Conservation (phyloP, 495 filamentous ascomycete species). For the Polyplosphaeria fusca region DNA sequence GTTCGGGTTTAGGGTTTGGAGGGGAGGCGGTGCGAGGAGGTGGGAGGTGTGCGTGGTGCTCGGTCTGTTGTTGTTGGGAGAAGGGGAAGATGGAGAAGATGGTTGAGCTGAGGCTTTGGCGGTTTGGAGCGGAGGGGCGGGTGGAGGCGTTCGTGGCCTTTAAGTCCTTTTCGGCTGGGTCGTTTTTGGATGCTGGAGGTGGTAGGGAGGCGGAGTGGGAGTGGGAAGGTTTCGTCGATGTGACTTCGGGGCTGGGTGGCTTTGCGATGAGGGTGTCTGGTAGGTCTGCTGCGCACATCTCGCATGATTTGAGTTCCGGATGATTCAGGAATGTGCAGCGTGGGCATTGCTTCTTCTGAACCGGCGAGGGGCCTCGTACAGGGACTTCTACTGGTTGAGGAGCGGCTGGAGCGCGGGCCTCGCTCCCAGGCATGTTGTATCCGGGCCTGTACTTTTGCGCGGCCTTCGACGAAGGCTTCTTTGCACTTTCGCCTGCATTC, state of each 20-base stretch:
- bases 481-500: conserved; percentile 6
- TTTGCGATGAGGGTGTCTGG: conserved; percentile 13
- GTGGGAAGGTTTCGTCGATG: conserved; percentile 1
- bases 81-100: conserved; percentile 31
- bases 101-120: conserved; percentile 25
- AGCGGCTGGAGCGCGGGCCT: neutral
- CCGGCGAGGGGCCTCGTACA: neutral
- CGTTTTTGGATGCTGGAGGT: conserved; percentile 4
- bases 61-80: conserved; percentile 26
- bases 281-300: conserved; percentile 22
- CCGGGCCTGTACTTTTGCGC: conserved; percentile 26
- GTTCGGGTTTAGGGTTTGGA: neutral
- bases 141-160: neutral
- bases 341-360: conserved; percentile 20
- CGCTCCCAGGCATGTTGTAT: conserved; percentile 14
- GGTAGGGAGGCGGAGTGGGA: conserved; percentile 17
- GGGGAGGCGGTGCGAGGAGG: neutral
- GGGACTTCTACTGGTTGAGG: neutral
- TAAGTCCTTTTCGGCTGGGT: neutral
- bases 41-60: conserved; percentile 25
- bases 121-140: conserved; percentile 7
- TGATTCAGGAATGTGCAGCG: conserved; percentile 30
- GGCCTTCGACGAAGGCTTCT: conserved; percentile 13
- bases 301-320: conserved; percentile 19
- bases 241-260: conserved; percentile 12